Evolutionary conservation across 2,329 filamentous ascomycete genomes (phyloP).

Genomic region (Fusarium sp.): DNA sequence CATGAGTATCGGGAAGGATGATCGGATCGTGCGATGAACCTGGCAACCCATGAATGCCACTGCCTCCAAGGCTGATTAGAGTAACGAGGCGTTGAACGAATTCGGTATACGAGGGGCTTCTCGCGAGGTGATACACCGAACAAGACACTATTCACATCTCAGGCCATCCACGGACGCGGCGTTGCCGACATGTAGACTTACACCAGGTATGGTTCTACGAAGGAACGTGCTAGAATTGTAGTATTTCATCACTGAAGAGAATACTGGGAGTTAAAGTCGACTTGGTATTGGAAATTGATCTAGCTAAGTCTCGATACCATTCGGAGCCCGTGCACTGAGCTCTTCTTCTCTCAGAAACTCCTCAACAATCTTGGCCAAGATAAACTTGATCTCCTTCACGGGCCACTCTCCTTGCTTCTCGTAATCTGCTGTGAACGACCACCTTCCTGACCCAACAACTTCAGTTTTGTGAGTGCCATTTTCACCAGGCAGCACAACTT

Average conservation of each 20-base stretch:
- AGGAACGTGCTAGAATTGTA: too few relatives aligned
- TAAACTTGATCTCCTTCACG: conserved; percentile 17
- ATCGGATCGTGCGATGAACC: neutral
- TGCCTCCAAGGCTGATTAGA: neutral
- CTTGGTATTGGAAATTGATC: neutral
- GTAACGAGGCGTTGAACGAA: neutral
- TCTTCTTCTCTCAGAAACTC: neutral
- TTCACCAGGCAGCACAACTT: conserved; percentile 27
- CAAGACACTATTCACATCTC: neutral
- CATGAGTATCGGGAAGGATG: neutral
- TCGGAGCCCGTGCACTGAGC: neutral
- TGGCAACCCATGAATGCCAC: too few relatives aligned
- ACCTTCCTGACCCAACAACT: conserved; percentile 27
- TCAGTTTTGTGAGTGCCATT: conserved; percentile 3
- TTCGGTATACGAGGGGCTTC: neutral
- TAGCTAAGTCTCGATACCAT: neutral
- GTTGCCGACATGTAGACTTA: neutral
- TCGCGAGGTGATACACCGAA: neutral
- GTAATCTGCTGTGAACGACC: conserved; percentile 18
- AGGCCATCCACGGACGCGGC: neutral
- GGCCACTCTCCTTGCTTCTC: conserved; percentile 7
- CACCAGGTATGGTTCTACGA: neutral
- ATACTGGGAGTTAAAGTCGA: rapidly evolving
- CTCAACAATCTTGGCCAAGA: neutral
- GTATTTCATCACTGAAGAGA: too few relatives aligned